Evolutionary conservation across 306 rosid genomes (phyloP).

Genomic region (Corylus heterophylla): DNA sequence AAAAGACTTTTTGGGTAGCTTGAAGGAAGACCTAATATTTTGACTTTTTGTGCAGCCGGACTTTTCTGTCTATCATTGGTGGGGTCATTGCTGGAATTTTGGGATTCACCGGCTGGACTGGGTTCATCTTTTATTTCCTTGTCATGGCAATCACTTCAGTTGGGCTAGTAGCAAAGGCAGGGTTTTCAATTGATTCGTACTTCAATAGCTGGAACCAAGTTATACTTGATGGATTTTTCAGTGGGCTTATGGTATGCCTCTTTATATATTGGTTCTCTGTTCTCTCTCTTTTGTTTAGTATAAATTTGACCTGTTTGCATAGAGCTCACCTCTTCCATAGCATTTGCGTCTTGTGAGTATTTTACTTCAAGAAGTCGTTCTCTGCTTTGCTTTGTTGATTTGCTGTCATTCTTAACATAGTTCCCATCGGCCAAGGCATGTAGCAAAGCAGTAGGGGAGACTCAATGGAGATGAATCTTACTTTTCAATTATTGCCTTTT

Average conservation of each 20-base stretch:
- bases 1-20: not conserved
- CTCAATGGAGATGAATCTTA: not conserved
- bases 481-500: not conserved
- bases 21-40: not conserved
- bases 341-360: not conserved
- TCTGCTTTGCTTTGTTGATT: not conserved
- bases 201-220: constrained; percentile 73
- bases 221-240: constrained; percentile 65
- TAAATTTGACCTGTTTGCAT: not conserved
- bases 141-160: constrained; percentile 76
- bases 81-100: constrained; percentile 95
- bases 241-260: constrained; percentile 70
- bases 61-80: constrained; percentile 88
- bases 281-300: not conserved
- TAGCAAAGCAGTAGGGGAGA: not conserved
- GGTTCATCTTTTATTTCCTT: constrained; percentile 74
- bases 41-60: constrained; percentile 68
- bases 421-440: not conserved
- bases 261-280: not conserved
- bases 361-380: not conserved
- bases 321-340: not conserved
- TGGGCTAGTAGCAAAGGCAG: constrained; percentile 67
- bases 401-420: not conserved
- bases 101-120: constrained; percentile 82
- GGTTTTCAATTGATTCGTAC: constrained; percentile 61